These are phyloP conservation scores for Somion occarium DNA, from an alignment of 1,284 basidiomycete genomes.

Conservation along the genomic window DNA sequence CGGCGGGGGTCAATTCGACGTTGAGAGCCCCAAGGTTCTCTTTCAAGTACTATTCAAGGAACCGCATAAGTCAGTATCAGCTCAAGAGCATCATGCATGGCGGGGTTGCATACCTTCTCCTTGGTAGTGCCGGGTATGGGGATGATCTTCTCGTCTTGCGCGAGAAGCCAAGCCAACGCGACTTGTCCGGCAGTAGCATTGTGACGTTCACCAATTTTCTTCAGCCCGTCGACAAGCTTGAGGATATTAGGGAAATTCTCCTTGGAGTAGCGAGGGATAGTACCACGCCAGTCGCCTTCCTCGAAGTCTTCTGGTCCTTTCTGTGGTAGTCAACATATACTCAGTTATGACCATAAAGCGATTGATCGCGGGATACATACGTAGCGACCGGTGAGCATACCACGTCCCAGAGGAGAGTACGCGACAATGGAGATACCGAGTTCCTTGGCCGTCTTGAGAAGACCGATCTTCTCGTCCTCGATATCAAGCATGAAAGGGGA, in stretches of 20 bases:
- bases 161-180: conserved; percentile 38
- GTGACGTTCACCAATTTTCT: conserved; percentile 27
- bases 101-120: conserved; percentile 14
- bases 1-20: background rate
- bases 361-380: conserved; percentile 21
- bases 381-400: conserved; percentile 51
- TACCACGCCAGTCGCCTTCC: conserved; percentile 39
- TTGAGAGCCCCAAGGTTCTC: conserved; percentile 2
- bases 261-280: conserved; percentile 31
- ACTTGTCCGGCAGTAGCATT: conserved; percentile 36
- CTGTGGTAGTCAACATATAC: conserved; percentile 17
- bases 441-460: conserved; percentile 42
- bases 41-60: background rate
- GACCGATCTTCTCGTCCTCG: conserved; percentile 36
- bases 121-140: conserved; percentile 32
- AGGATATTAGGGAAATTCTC: conserved; percentile 43
- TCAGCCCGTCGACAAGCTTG: conserved; percentile 33
- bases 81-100: background rate
- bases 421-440: conserved; percentile 48
- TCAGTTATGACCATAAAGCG: background rate
- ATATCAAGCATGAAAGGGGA: conserved; percentile 52
- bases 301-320: conserved; percentile 47
- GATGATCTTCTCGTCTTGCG: conserved; percentile 32
- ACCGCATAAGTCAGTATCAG: background rate
- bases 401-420: conserved; percentile 53